phyloP scores from a whole-genome alignment of 176 grass and related monocot species.

The Juncus inflexus region DNA sequence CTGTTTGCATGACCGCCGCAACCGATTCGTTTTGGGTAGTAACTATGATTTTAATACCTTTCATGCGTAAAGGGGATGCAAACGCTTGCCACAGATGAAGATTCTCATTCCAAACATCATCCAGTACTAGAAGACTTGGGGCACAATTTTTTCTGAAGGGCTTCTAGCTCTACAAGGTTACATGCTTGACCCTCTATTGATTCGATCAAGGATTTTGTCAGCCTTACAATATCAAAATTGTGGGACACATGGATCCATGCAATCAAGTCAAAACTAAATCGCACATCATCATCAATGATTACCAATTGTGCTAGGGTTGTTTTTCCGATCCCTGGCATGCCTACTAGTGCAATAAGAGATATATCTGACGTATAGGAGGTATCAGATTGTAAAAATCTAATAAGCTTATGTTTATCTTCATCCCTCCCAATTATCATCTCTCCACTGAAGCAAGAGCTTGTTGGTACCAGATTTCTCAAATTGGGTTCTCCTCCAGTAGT shows the following conservation, averaged over 20 bases:
- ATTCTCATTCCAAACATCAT: conserved; percentile 36
- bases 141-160: conserved; percentile 9
- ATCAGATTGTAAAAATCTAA: background rate
- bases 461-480: background rate
- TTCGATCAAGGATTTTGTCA: conserved; percentile 11
- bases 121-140: conserved; percentile 35
- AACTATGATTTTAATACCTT: conserved; percentile 27
- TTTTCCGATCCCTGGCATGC: conserved; percentile 24
- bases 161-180: background rate
- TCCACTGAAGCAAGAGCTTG: background rate
- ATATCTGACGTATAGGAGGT: background rate
- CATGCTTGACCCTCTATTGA: background rate
- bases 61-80: background rate
- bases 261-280: background rate
- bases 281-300: conserved; percentile 6
- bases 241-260: conserved; percentile 34
- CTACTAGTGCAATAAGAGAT: conserved; percentile 25
- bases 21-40: conserved; percentile 22
- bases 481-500: background rate
- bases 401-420: background rate
- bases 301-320: conserved; percentile 29
- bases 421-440: conserved; percentile 13
- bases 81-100: conserved; percentile 2
- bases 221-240: conserved; percentile 9
- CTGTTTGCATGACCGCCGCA: background rate